Percentiles rank a stretch among this genome's conserved stretches.
phyloP scores from a whole-genome alignment of 2,329 filamentous ascomycete genomes.

The Fusarium heterosporum region DNA sequence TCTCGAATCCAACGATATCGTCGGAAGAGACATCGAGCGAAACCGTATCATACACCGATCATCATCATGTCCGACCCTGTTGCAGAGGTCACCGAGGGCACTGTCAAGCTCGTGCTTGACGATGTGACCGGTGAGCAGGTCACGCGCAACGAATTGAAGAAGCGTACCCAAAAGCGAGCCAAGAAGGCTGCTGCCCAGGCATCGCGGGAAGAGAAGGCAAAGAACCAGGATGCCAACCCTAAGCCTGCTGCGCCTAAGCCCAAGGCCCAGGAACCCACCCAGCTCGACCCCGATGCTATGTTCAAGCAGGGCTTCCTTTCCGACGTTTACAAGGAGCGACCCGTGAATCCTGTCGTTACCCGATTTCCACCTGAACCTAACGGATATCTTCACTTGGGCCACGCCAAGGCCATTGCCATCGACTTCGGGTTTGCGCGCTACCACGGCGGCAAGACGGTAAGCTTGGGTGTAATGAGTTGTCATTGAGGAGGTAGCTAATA shows the following conservation, averaged over 20 bases:
- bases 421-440: constrained; percentile 95
- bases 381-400: constrained; percentile 92
- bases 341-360: constrained; percentile 71
- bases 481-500: constrained; percentile 21
- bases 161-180: constrained; percentile 67
- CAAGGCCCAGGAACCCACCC: constrained; percentile 58
- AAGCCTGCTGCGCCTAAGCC: constrained; percentile 54
- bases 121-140: constrained; percentile 75
- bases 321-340: constrained; percentile 77
- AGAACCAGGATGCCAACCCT: constrained; percentile 49
- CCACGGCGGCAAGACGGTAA: constrained; percentile 74
- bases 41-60: constrained; percentile 5
- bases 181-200: constrained; percentile 67
- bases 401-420: constrained; percentile 94
- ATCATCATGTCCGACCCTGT: constrained; percentile 44
- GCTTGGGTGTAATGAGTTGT: constrained; percentile 2
- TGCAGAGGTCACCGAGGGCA: constrained; percentile 46
- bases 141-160: constrained; percentile 73
- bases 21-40: not conserved
- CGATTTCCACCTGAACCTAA: constrained; percentile 91
- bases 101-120: constrained; percentile 69
- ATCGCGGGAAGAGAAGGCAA: constrained; percentile 55
- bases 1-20: constrained; percentile 5
- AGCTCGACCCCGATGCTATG: constrained; percentile 72
- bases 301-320: constrained; percentile 83